phyloP scores from a whole-genome alignment of 305 asterid species.

The Rubia peregrina region DNA sequence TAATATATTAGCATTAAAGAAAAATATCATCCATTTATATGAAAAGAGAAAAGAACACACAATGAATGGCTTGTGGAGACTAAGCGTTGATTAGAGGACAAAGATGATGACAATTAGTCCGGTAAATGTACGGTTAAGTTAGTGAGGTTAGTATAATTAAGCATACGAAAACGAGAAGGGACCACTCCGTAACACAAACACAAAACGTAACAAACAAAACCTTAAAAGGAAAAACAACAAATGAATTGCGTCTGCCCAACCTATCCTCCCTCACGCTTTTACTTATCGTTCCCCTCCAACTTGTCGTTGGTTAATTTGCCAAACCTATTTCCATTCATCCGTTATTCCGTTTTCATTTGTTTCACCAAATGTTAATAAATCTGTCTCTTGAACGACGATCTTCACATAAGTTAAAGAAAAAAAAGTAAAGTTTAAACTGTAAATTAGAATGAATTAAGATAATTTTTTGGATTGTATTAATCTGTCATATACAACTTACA shows the following conservation, averaged over 20 bases:
- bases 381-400: too few relatives aligned
- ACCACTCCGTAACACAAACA: slow-evolving; percentile 6
- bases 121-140: slow-evolving; percentile 7
- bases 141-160: neutral
- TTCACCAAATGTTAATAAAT: too few relatives aligned
- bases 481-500: too few relatives aligned
- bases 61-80: neutral
- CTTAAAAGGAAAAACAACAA: neutral
- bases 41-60: too few relatives aligned
- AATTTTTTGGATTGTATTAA: too few relatives aligned
- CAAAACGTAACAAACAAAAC: neutral
- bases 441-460: too few relatives aligned
- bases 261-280: slow-evolving; percentile 20
- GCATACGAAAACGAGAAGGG: neutral
- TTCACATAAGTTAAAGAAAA: too few relatives aligned
- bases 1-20: too few relatives aligned
- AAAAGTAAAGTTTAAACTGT: too few relatives aligned
- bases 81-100: neutral
- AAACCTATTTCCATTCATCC: neutral
- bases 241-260: neutral
- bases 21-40: too few relatives aligned
- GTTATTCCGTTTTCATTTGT: too few relatives aligned
- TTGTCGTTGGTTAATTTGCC: neutral
- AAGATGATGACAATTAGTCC: neutral
- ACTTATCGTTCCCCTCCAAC: slow-evolving; percentile 16